A percentile compares a stretch with the other conserved stretches of the same genome.
These are phyloP conservation scores for Trichosporon coremiiforme DNA, from an alignment of 1,284 basidiomycete genomes.

Conservation along the genomic window DNA sequence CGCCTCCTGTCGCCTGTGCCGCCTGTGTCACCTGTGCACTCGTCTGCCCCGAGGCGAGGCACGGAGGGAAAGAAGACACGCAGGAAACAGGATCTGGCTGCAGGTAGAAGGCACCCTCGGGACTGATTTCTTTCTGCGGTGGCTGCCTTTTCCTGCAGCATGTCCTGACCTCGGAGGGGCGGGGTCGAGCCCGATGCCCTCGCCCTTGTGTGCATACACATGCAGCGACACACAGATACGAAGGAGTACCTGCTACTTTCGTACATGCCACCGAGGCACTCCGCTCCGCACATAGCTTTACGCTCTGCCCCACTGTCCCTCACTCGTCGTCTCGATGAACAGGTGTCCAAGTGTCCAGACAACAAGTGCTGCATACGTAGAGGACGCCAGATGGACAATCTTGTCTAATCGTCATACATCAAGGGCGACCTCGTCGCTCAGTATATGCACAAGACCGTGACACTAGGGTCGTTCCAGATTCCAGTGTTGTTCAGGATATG, in stretches of 20 bases:
- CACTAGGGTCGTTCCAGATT: background rate
- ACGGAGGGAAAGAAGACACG: background rate
- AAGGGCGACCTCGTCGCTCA: background rate
- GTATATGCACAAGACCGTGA: background rate
- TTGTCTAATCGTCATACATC: background rate
- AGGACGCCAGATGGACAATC: background rate
- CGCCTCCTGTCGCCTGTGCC: background rate
- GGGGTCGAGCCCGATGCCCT: constrained; percentile 1
- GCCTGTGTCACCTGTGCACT: too few relatives aligned
- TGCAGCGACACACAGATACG: background rate
- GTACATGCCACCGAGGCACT: background rate
- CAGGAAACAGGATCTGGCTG: background rate
- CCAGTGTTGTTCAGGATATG: background rate
- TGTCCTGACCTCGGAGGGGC: background rate
- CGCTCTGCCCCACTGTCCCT: background rate
- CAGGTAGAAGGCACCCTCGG: constrained; percentile 7
- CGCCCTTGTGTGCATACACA: background rate
- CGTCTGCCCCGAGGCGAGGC: background rate
- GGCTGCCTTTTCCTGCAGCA: too few relatives aligned
- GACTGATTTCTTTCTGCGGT: constrained; percentile 16
- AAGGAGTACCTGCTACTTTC: background rate
- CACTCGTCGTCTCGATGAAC: too few relatives aligned
- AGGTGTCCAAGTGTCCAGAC: background rate
- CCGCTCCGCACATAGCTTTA: constrained; percentile 2
- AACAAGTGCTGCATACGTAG: background rate